Percentiles rank a stretch among this genome's conserved stretches.
Evolutionary conservation across 768 basidiomycete species (phyloP).

Genomic region (Rhodotorula taiwanensis): DNA sequence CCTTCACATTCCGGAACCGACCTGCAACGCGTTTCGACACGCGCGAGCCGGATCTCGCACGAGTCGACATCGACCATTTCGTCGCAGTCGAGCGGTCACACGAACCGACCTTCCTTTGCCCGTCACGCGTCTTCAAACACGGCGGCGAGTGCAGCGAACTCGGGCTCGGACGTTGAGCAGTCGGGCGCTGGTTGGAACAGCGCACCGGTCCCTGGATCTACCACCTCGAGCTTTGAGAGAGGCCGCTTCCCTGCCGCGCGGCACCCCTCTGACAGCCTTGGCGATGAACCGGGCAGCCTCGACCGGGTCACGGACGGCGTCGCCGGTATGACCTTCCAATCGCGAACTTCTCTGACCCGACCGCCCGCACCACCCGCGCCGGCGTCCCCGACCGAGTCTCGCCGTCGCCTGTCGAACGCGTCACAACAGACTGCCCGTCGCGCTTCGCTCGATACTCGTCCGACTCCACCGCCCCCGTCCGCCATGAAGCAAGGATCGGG

Average conservation of each 20-base stretch:
- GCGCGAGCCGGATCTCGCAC: slow-evolving; percentile 21
- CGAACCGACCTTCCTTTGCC: not conserved
- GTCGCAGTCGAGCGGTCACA: slow-evolving; percentile 1
- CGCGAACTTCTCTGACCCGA: not conserved
- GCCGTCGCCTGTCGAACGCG: not conserved
- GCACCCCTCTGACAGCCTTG: no score
- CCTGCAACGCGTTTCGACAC: slow-evolving; percentile 3
- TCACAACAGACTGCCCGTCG: not conserved
- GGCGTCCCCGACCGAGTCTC: not conserved
- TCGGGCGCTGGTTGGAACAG: slow-evolving; percentile 9
- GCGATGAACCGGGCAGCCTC: not conserved
- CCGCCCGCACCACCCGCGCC: not conserved
- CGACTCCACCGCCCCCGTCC: no score
- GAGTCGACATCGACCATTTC: slow-evolving; percentile 5
- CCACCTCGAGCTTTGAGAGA: slow-evolving; percentile 18
- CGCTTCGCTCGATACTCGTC: slow-evolving; percentile 9
- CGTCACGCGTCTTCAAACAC: not conserved
- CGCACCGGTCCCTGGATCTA: slow-evolving; percentile 8
- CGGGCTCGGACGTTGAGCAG: slow-evolving; percentile 12
- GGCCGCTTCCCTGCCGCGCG: slow-evolving; percentile 3
- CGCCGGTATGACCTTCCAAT: slow-evolving; percentile 8
- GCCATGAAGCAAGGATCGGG: not conserved
- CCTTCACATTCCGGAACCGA: not conserved
- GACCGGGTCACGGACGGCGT: slow-evolving; percentile 4
- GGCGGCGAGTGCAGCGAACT: not conserved